Percentiles rank a stretch among this genome's conserved stretches.
These are phyloP conservation scores for Neofusicoccum sp. DNA, from an alignment of 2,329 filamentous ascomycete genomes.

Conservation along the genomic window DNA sequence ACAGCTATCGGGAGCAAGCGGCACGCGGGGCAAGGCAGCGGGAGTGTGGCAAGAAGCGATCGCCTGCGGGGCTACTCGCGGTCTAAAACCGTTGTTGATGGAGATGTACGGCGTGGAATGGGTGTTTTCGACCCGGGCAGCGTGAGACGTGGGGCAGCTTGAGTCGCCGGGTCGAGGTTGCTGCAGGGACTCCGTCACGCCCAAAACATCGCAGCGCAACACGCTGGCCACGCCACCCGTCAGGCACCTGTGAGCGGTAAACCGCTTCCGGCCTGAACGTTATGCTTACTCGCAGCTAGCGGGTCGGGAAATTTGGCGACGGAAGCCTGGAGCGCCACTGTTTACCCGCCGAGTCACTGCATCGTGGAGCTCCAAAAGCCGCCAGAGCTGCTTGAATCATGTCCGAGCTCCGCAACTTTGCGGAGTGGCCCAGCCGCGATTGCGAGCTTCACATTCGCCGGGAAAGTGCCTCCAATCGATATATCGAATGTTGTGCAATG, in stretches of 20 bases:
- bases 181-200: constrained; percentile 16
- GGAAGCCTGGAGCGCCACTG: background rate
- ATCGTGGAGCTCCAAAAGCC: constrained; percentile 1
- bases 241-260: constrained; percentile 1
- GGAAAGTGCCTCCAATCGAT: constrained; percentile 1
- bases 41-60: background rate
- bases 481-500: background rate
- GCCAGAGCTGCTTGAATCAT: constrained; percentile 11
- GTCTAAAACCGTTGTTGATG: background rate
- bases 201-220: constrained; percentile 10
- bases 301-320: background rate
- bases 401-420: background rate
- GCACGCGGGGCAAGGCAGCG: constrained; percentile 1
- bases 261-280: background rate
- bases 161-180: constrained; percentile 12
- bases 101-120: constrained; percentile 16
- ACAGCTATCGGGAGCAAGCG: background rate
- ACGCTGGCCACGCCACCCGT: constrained; percentile 6
- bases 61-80: background rate
- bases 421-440: background rate
- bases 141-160: constrained; percentile 17
- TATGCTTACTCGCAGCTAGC: background rate
- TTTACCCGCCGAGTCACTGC: background rate
- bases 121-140: constrained; percentile 9
- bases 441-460: background rate